Conservation (phyloP, 1,284 basidiomycete genomes). For the Marasmius tenuissimus region DNA sequence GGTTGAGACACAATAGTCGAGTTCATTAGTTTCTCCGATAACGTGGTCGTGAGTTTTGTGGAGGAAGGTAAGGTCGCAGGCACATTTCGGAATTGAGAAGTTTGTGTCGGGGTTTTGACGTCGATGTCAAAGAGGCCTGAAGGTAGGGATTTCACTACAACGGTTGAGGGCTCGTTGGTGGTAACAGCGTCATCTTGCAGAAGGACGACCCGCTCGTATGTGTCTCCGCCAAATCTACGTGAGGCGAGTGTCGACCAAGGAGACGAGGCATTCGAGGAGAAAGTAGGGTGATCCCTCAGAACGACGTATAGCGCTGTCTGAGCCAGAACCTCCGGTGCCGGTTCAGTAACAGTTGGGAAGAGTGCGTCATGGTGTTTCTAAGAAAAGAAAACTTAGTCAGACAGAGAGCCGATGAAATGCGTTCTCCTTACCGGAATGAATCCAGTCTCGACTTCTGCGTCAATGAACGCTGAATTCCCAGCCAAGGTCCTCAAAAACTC, state of each 20-base stretch:
- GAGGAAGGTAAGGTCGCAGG: conserved; percentile 53
- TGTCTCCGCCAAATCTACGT: conserved; percentile 76
- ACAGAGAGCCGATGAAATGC: not conserved
- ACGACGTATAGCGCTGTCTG: conserved; percentile 78
- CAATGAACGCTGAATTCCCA: conserved; percentile 74
- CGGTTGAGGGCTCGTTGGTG: conserved; percentile 35
- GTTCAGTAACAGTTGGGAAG: conserved; percentile 62
- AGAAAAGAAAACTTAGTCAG: not conserved
- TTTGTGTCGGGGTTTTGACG: conserved; percentile 38
- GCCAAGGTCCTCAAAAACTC: conserved; percentile 85
- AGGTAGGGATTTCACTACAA: conserved; percentile 45
- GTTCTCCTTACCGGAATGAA: conserved; percentile 74
- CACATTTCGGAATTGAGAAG: conserved; percentile 48
- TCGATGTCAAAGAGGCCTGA: conserved; percentile 54
- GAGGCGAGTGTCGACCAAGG: conserved; percentile 74
- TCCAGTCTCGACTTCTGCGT: conserved; percentile 88
- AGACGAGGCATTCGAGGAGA: conserved; percentile 29
- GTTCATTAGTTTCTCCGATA: conserved; percentile 45
- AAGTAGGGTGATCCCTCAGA: conserved; percentile 58
- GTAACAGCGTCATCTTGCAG: conserved; percentile 53
- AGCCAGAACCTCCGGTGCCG: conserved; percentile 65
- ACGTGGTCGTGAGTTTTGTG: conserved; percentile 49
- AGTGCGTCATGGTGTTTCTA: conserved; percentile 81
- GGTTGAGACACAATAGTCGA: conserved; percentile 76
- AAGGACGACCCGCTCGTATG: conserved; percentile 57